A percentile compares a stretch with the other conserved stretches of the same genome.
These are phyloP conservation scores for Terfezia claveryi DNA, from an alignment of 495 filamentous ascomycete genomes.

Conservation along the genomic window DNA sequence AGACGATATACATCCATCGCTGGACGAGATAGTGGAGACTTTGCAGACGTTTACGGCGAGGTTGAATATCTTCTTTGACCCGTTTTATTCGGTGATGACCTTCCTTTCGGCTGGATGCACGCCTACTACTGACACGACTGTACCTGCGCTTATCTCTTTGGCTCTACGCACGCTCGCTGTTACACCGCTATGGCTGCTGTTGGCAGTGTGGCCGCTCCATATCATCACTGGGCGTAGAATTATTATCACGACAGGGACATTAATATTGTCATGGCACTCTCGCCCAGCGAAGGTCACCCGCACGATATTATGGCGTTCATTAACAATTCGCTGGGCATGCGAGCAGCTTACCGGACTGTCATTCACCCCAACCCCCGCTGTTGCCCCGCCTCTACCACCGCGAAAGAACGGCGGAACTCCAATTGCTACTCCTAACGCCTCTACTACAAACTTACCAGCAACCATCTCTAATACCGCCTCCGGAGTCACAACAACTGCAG, in stretches of 20 bases:
- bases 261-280: conserved; percentile 77
- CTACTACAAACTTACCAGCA: conserved; percentile 4
- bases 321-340: conserved; percentile 40
- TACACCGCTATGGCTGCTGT: conserved; percentile 63
- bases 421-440: conserved; percentile 1
- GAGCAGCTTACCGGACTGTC: conserved; percentile 56
- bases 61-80: conserved; percentile 80
- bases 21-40: conserved; percentile 92
- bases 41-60: conserved; percentile 68
- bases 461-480: conserved; percentile 5
- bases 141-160: conserved; percentile 72
- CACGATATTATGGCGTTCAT: conserved; percentile 76
- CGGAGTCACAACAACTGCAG: background rate
- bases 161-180: conserved; percentile 75
- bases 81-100: conserved; percentile 25
- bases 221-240: conserved; percentile 77
- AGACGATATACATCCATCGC: conserved; percentile 32
- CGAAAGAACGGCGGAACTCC: conserved; percentile 8
- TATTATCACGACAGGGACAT: conserved; percentile 53
- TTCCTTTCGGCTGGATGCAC: conserved; percentile 82
- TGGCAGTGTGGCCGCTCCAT: conserved; percentile 53
- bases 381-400: conserved; percentile 15
- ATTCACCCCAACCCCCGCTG: conserved; percentile 28
- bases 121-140: conserved; percentile 74
- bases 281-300: conserved; percentile 66